These are phyloP conservation scores for Tympanopsis confertula DNA, from an alignment of 2,329 filamentous ascomycete species.

Conservation along the genomic window DNA sequence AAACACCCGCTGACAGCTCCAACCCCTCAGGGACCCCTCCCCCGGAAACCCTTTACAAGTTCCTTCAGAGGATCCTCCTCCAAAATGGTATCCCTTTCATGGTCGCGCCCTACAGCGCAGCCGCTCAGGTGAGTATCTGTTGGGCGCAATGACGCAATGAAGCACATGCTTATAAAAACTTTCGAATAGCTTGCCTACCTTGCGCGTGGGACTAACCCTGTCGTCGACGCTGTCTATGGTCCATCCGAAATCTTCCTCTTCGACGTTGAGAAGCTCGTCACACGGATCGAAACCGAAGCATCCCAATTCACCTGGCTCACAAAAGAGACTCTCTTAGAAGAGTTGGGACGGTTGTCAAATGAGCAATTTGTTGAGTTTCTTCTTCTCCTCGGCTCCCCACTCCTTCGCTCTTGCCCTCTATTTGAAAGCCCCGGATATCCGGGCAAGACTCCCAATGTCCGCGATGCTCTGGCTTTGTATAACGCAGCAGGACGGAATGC, in stretches of 20 bases:
- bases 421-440: slow-evolving; percentile 36
- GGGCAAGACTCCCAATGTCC: slow-evolving; percentile 26
- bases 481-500: slow-evolving; percentile 39
- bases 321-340: slow-evolving; percentile 38
- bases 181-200: not conserved
- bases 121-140: not conserved
- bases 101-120: not conserved
- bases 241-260: slow-evolving; percentile 12
- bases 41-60: not conserved
- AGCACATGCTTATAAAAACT: too few species aligned
- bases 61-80: not conserved
- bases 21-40: not conserved
- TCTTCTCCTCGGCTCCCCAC: slow-evolving; percentile 47
- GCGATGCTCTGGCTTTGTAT: slow-evolving; percentile 43
- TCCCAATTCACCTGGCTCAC: not conserved
- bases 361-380: slow-evolving; percentile 50
- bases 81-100: not conserved
- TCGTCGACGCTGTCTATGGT: slow-evolving; percentile 8
- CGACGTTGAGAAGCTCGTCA: slow-evolving; percentile 14
- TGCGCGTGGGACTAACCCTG: slow-evolving; percentile 6
- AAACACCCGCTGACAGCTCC: not conserved
- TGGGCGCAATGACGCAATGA: too few species aligned
- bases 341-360: slow-evolving; percentile 31
- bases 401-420: slow-evolving; percentile 43
- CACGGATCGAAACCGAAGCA: not conserved